phyloP scores from a whole-genome alignment of 1,139 yeast species.

The Lodderomyces jiufengensis region DNA sequence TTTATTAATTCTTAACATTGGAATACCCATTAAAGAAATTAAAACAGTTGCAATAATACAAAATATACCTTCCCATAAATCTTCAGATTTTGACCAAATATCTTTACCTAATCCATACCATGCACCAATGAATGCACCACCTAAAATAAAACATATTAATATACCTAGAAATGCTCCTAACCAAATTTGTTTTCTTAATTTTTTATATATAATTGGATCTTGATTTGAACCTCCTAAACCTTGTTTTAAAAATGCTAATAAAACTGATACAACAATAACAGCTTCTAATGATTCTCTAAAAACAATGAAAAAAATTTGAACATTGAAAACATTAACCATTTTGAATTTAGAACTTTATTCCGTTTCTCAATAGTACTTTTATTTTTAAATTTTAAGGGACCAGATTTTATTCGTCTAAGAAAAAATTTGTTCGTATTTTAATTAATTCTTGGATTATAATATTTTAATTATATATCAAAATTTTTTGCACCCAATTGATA shows the following conservation, averaged over 20 bases:
- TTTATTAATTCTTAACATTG: conserved; percentile 86
- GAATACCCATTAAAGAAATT: conserved; percentile 87
- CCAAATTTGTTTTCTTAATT: conserved; percentile 73
- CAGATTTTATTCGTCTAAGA: not conserved
- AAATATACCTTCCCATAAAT: conserved; percentile 89
- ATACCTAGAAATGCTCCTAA: conserved; percentile 72
- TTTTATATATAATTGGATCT: conserved; percentile 54
- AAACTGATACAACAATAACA: conserved; percentile 80
- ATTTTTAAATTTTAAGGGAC: too few species aligned
- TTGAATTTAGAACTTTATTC: not conserved
- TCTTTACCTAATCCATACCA: conserved; percentile 78
- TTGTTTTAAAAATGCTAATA: conserved; percentile 86
- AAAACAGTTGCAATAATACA: conserved; percentile 79
- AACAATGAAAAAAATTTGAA: conserved; percentile 73
- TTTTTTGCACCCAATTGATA: too few species aligned
- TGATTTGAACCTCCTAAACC: conserved; percentile 57
- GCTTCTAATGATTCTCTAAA: conserved; percentile 92
- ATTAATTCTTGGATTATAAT: too few species aligned
- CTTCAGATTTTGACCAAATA: conserved; percentile 84
- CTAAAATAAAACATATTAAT: conserved; percentile 68
- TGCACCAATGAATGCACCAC: conserved; percentile 81
- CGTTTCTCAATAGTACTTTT: not conserved
- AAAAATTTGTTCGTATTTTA: too few species aligned
- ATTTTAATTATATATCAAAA: too few species aligned
- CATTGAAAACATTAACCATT: conserved; percentile 49